These are phyloP conservation scores for Fomitopsis serialis DNA, from an alignment of 768 basidiomycete species.

Conservation along the genomic window DNA sequence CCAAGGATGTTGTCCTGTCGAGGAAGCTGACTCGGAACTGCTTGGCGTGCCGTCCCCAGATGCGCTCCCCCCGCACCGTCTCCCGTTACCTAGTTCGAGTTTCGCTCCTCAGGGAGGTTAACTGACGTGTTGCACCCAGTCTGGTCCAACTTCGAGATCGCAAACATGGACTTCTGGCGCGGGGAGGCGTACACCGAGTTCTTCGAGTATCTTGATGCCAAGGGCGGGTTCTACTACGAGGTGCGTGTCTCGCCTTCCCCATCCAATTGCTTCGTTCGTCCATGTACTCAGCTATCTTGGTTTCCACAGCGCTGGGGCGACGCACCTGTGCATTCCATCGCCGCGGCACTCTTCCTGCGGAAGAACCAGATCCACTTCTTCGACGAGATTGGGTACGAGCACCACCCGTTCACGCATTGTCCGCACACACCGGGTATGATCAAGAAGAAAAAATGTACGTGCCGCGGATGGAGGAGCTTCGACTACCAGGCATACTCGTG, in stretches of 20 bases:
- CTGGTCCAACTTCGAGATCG: constrained; percentile 78
- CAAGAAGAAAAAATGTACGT: constrained; percentile 39
- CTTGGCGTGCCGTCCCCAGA: no score
- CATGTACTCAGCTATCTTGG: no score
- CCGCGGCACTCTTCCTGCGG: constrained; percentile 38
- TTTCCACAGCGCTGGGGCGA: constrained; percentile 35
- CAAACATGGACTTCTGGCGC: constrained; percentile 85
- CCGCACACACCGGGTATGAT: constrained; percentile 30
- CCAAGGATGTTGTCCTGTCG: no score
- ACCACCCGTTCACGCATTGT: constrained; percentile 53
- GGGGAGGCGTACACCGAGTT: constrained; percentile 77
- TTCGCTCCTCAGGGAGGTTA: no score
- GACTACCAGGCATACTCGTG: constrained; percentile 57
- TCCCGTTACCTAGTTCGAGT: no score
- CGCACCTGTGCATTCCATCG: constrained; percentile 46
- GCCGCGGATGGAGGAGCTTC: constrained; percentile 49
- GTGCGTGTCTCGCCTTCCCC: constrained; percentile 29
- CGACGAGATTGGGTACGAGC: constrained; percentile 63
- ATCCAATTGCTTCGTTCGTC: no score
- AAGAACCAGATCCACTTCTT: constrained; percentile 70
- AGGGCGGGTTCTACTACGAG: constrained; percentile 92
- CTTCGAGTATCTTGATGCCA: constrained; percentile 75
- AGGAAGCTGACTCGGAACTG: no score
- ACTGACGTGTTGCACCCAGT: constrained; percentile 25
- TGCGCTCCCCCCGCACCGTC: no score